Evolutionary conservation across 140 eudicot species (phyloP).

Genomic region (Erigeron philadelphicus): DNA sequence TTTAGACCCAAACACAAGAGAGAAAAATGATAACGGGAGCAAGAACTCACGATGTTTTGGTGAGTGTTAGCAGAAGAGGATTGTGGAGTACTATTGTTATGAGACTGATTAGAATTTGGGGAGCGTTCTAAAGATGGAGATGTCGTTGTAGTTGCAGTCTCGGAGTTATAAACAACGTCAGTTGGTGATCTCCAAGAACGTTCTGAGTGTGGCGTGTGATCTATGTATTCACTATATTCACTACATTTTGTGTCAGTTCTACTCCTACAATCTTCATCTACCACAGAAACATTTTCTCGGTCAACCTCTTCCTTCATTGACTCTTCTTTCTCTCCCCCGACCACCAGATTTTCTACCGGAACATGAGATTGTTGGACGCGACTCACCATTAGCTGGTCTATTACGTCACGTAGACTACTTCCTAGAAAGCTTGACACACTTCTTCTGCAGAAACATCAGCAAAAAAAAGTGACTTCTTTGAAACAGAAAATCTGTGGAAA

Average conservation of each 20-base stretch:
- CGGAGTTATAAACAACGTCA: constrained; percentile 35
- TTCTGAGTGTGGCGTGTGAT: constrained; percentile 30
- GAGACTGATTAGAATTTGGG: constrained; percentile 20
- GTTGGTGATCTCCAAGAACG: constrained; percentile 40
- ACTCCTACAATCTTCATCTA: constrained; percentile 35
- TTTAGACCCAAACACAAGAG: constrained; percentile 1
- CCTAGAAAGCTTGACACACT: constrained; percentile 69
- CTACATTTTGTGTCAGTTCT: constrained; percentile 26
- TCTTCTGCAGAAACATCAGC: constrained; percentile 39
- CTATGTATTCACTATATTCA: constrained; percentile 33
- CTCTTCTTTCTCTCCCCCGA: constrained; percentile 8
- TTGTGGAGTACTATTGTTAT: constrained; percentile 33
- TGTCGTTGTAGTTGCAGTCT: constrained; percentile 33
- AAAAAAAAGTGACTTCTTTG: neutral
- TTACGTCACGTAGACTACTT: constrained; percentile 51
- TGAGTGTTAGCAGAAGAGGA: constrained; percentile 17
- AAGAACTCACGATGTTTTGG: constrained; percentile 51
- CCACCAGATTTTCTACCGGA: constrained; percentile 23
- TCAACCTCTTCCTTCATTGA: constrained; percentile 14
- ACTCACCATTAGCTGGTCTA: constrained; percentile 60
- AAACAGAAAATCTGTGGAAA: neutral
- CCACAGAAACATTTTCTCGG: constrained; percentile 10
- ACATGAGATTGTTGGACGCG: constrained; percentile 35
- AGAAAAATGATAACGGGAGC: neutral
- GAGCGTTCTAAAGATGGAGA: constrained; percentile 48